phyloP scores from a whole-genome alignment of 805 yeast species.

The Lipomyces chichibuensis region DNA sequence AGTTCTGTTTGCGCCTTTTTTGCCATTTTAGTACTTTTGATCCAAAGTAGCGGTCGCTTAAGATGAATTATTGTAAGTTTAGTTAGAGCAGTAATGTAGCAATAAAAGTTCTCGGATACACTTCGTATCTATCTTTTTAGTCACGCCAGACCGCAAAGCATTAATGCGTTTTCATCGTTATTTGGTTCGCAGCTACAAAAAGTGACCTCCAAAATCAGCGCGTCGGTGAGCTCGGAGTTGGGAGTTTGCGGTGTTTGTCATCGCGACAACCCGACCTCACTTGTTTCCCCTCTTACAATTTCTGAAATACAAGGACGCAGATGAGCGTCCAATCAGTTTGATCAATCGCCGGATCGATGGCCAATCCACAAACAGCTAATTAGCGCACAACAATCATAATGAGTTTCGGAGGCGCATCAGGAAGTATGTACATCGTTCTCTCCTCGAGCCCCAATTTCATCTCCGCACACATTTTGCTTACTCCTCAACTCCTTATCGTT shows the following conservation, averaged over 20 bases:
- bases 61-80: not conserved
- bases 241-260: too few relatives aligned
- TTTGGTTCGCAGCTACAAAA: too few relatives aligned
- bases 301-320: not conserved
- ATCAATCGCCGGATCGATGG: not conserved
- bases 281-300: too few relatives aligned
- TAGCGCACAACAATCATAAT: conserved; percentile 1
- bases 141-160: too few relatives aligned
- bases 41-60: not conserved
- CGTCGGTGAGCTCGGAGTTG: too few relatives aligned
- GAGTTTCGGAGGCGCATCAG: conserved; percentile 33
- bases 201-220: too few relatives aligned
- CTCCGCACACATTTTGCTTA: too few relatives aligned
- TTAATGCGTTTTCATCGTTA: too few relatives aligned
- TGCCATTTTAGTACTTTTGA: not conserved
- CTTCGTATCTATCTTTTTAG: not conserved
- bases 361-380: not conserved
- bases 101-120: not conserved
- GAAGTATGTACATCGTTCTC: conserved; percentile 9
- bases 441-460: too few relatives aligned
- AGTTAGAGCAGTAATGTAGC: not conserved
- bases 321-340: not conserved
- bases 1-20: not conserved
- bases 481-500: too few relatives aligned
- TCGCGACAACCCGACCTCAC: too few relatives aligned